Evolutionary conservation across 257 asterid species (phyloP).

Genomic region (Salvia miltiorrhiza): DNA sequence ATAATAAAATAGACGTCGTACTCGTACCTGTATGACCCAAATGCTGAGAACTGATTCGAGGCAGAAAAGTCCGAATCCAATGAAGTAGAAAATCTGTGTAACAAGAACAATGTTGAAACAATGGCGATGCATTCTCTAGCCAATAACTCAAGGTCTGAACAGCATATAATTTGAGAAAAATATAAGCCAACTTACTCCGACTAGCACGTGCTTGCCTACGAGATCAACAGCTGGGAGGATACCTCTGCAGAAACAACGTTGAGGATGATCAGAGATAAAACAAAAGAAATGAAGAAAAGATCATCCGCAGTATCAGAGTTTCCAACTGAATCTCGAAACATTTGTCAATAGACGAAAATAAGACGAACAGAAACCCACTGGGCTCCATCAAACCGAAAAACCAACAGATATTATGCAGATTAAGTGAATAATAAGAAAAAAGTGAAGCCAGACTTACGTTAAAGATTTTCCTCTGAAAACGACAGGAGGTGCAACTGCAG

Average conservation of each 20-base stretch:
- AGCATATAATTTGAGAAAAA: not conserved
- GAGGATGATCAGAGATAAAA: conserved; percentile 8
- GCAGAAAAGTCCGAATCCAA: conserved; percentile 91
- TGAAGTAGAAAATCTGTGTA: conserved; percentile 81
- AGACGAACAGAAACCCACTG: not conserved
- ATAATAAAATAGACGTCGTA: not conserved
- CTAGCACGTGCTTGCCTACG: conserved; percentile 61
- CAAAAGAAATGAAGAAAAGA: not conserved
- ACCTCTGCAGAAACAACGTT: conserved; percentile 59
- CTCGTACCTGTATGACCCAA: conserved; percentile 92
- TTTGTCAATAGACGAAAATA: not conserved
- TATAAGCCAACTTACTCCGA: conserved; percentile 66
- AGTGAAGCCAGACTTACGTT: conserved; percentile 52
- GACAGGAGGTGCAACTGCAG: conserved; percentile 97
- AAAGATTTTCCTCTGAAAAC: conserved; percentile 95
- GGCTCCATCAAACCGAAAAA: not conserved
- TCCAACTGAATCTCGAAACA: not conserved
- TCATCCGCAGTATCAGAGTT: not conserved
- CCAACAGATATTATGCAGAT: not conserved
- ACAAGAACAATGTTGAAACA: conserved; percentile 13
- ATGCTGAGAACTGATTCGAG: conserved; percentile 82
- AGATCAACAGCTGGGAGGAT: conserved; percentile 94
- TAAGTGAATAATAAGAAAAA: not conserved
- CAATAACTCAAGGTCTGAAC: not conserved
- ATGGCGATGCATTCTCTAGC: not conserved